These are phyloP conservation scores for Peziza echinospora DNA, from an alignment of 495 filamentous ascomycete species.

Conservation along the genomic window DNA sequence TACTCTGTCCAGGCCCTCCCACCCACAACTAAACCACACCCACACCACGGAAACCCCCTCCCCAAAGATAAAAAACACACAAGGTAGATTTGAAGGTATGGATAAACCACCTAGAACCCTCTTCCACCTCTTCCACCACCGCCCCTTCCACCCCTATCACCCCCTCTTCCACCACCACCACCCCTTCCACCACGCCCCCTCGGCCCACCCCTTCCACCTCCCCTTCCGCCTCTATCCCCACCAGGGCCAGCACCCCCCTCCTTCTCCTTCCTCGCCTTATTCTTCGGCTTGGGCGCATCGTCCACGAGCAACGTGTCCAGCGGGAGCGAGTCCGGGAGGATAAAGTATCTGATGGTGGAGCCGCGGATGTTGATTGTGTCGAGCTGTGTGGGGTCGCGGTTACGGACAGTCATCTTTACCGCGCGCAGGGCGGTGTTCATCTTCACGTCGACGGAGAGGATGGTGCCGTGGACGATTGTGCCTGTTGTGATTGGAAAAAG, in stretches of 20 bases:
- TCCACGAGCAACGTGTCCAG: conserved; percentile 88
- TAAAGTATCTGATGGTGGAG: conserved; percentile 78
- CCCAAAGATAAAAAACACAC: too few species aligned
- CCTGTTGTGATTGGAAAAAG: conserved; percentile 38
- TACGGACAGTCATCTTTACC: conserved; percentile 81
- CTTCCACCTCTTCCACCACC: too few species aligned
- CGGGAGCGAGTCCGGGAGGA: conserved; percentile 82
- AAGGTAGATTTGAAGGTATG: too few species aligned
- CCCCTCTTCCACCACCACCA: conserved; percentile 8
- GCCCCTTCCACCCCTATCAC: conserved; percentile 17
- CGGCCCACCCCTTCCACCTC: conserved; percentile 34
- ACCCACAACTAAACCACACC: too few species aligned
- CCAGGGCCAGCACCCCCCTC: conserved; percentile 43
- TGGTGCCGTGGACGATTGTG: conserved; percentile 86
- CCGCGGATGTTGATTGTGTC: conserved; percentile 96
- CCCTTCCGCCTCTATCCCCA: conserved; percentile 36
- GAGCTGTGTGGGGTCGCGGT: conserved; percentile 62
- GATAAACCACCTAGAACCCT: too few species aligned
- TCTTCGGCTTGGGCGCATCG: conserved; percentile 94
- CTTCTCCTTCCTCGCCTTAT: conserved; percentile 87
- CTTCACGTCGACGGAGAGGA: conserved; percentile 78
- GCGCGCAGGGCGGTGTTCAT: conserved; percentile 92
- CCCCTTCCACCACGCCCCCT: conserved; percentile 25
- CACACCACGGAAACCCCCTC: too few species aligned
- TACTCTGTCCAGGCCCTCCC: too few species aligned